A percentile compares a stretch with the other conserved stretches of the same genome.
Conservation (phyloP, 2,329 filamentous ascomycete genomes). For the Talaromyces sp. region DNA sequence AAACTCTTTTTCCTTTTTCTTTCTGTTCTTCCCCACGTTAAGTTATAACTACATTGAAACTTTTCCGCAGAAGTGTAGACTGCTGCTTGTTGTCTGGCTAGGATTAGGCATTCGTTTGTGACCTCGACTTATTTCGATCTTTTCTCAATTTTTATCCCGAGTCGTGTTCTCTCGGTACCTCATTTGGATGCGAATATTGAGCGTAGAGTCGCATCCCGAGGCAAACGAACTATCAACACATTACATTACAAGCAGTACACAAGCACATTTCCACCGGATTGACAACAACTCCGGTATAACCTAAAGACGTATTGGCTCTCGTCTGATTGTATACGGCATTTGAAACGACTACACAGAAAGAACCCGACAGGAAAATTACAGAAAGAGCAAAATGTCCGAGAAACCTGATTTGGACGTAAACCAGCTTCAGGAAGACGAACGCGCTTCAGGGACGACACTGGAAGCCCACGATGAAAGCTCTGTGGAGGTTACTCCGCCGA, state of each 20-base stretch:
- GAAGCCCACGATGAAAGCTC: slow-evolving; percentile 2
- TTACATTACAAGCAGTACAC: neutral
- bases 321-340: neutral
- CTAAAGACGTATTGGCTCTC: neutral
- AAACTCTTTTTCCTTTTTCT: neutral
- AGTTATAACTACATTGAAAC: neutral
- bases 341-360: neutral
- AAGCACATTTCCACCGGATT: neutral
- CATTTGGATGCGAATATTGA: neutral
- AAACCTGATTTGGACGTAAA: neutral
- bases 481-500: neutral
- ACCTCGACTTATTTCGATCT: neutral
- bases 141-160: neutral
- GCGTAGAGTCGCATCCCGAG: neutral
- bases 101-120: neutral
- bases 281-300: neutral
- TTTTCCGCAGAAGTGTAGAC: neutral
- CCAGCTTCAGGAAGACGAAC: neutral
- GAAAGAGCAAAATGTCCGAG: neutral
- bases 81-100: neutral
- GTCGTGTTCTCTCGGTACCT: neutral
- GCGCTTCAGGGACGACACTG: slow-evolving; percentile 7
- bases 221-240: neutral
- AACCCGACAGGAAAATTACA: neutral
- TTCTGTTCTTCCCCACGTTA: neutral